phyloP scores from a whole-genome alignment of 2,329 filamentous ascomycete species.

The Claviceps digitariae region DNA sequence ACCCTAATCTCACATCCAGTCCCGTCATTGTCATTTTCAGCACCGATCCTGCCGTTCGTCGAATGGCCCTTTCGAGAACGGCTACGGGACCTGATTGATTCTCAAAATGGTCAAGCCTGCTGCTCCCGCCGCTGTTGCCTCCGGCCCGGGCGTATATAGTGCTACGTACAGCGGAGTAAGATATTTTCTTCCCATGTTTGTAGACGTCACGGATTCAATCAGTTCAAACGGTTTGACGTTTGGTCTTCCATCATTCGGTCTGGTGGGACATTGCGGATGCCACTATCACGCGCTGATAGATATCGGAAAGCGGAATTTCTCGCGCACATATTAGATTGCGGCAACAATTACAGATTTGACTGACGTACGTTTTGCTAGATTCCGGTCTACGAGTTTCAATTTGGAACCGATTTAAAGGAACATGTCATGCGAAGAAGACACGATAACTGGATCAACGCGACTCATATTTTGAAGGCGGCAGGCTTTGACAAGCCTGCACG shows the following conservation, averaged over 20 bases:
- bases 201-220: background rate
- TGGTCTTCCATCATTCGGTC: background rate
- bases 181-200: background rate
- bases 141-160: slow-evolving; percentile 45
- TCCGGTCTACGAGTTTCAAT: slow-evolving; percentile 87
- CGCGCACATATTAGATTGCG: background rate
- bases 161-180: slow-evolving; percentile 57
- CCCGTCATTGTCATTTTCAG: background rate
- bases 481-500: slow-evolving; percentile 94
- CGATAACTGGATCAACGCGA: slow-evolving; percentile 99
- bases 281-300: background rate
- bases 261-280: background rate
- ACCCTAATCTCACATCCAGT: too few species aligned
- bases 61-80: background rate
- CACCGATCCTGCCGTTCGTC: background rate
- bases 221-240: background rate
- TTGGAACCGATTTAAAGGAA: slow-evolving; percentile 60
- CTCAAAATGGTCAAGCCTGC: slow-evolving; percentile 34
- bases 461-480: slow-evolving; percentile 92
- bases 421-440: slow-evolving; percentile 92
- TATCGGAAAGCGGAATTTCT: background rate
- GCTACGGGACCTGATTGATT: slow-evolving; percentile 7
- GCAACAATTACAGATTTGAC: background rate
- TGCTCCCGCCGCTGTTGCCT: slow-evolving; percentile 14
- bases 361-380: slow-evolving; percentile 42